Conservation (phyloP, 2,329 filamentous ascomycete species). For the Laburnicola sp. region DNA sequence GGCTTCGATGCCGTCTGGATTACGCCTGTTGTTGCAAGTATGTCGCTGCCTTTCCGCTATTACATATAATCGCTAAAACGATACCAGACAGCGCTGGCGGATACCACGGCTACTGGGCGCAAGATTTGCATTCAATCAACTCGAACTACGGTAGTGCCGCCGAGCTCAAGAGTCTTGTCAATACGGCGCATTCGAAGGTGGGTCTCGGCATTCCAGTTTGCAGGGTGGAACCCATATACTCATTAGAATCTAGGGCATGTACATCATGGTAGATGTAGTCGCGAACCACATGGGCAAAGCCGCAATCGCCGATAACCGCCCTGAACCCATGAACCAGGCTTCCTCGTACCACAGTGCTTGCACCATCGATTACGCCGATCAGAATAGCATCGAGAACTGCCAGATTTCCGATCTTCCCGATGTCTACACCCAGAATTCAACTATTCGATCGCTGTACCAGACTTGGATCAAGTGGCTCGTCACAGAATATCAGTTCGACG, state of each 20-base stretch:
- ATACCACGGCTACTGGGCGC: slow-evolving; percentile 57
- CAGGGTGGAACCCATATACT: background rate
- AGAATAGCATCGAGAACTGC: slow-evolving; percentile 37
- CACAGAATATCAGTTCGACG: slow-evolving; percentile 49
- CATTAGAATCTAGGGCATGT: slow-evolving; percentile 36
- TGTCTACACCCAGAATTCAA: slow-evolving; percentile 29
- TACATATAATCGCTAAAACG: too few relatives aligned
- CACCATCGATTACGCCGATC: slow-evolving; percentile 37
- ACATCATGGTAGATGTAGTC: slow-evolving; percentile 58
- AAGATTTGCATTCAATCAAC: slow-evolving; percentile 54
- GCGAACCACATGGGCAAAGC: slow-evolving; percentile 51
- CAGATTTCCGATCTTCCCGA: slow-evolving; percentile 37
- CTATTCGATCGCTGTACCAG: slow-evolving; percentile 29
- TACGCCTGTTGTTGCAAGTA: slow-evolving; percentile 43
- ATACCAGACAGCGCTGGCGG: slow-evolving; percentile 46
- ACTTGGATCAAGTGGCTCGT: slow-evolving; percentile 39
- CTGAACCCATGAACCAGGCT: slow-evolving; percentile 31
- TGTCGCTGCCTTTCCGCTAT: background rate
- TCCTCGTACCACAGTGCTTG: slow-evolving; percentile 33
- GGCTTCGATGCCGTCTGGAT: slow-evolving; percentile 57
- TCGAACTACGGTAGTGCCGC: slow-evolving; percentile 53
- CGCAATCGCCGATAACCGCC: slow-evolving; percentile 31
- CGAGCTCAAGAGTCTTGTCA: slow-evolving; percentile 53
- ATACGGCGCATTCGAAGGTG: slow-evolving; percentile 53
- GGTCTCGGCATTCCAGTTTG: slow-evolving; percentile 31